phyloP scores from a whole-genome alignment of 345 rosid species.

The Nasturtium officinale region DNA sequence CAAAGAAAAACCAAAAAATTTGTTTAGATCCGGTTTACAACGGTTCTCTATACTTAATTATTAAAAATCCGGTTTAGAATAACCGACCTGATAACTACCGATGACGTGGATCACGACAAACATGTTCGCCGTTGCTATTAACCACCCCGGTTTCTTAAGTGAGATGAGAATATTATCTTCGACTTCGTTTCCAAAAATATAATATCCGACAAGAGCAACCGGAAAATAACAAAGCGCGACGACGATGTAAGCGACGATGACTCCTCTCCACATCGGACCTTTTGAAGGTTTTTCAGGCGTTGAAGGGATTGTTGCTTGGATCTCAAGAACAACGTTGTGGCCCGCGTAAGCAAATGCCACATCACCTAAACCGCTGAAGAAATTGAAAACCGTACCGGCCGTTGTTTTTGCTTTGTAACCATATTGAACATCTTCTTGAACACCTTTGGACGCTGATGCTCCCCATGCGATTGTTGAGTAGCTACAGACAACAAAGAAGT shows the following conservation, averaged over 20 bases:
- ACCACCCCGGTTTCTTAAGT: conserved; percentile 70
- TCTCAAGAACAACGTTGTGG: conserved; percentile 82
- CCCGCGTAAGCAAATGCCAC: conserved; percentile 90
- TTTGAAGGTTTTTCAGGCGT: conserved; percentile 83
- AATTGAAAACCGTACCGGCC: conserved; percentile 57
- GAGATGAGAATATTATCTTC: conserved; percentile 71
- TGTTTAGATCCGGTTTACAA: not conserved
- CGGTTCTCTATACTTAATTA: not conserved
- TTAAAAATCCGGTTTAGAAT: not conserved
- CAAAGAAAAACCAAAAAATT: conserved; percentile 3
- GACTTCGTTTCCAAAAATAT: conserved; percentile 60
- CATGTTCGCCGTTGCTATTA: conserved; percentile 61
- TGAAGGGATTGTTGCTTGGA: conserved; percentile 90
- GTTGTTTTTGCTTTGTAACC: conserved; percentile 52
- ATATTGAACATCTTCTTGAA: conserved; percentile 51
- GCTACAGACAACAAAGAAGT: conserved; percentile 28
- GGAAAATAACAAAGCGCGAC: conserved; percentile 85
- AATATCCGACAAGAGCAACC: conserved; percentile 72
- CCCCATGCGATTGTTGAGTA: conserved; percentile 87
- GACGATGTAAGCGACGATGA: conserved; percentile 64
- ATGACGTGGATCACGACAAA: conserved; percentile 80
- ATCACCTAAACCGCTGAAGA: conserved; percentile 75
- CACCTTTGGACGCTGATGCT: conserved; percentile 64
- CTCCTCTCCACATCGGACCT: conserved; percentile 91
- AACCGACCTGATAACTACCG: conserved; percentile 76